phyloP scores from a whole-genome alignment of 352 stramenopile species.

The Pilasporangium apinafurcum region DNA sequence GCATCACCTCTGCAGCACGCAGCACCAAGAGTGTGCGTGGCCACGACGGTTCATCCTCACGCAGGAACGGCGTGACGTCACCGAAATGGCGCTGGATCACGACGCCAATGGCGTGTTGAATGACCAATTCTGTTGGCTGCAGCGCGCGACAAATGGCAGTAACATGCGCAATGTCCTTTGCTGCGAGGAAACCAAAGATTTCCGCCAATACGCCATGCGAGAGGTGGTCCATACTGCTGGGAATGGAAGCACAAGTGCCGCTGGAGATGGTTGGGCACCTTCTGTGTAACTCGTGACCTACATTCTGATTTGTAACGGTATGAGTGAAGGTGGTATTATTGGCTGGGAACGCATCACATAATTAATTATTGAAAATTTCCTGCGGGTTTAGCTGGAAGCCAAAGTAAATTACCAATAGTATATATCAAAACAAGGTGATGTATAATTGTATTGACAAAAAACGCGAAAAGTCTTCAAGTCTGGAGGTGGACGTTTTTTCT shows the following conservation, averaged over 20 bases:
- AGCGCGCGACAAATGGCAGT: slow-evolving; percentile 35
- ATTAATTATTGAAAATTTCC: no score
- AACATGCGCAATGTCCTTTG: slow-evolving; percentile 45
- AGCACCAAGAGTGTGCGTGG: slow-evolving; percentile 51
- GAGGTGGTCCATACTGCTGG: slow-evolving; percentile 47
- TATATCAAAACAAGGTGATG: no score
- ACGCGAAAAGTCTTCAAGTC: no score
- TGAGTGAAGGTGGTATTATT: no score
- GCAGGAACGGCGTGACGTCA: slow-evolving; percentile 44
- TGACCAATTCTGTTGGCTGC: slow-evolving; percentile 14
- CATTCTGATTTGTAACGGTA: no score
- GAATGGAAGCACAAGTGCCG: no score
- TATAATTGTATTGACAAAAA: no score
- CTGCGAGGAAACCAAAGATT: slow-evolving; percentile 57
- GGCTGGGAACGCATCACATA: no score
- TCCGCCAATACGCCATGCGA: slow-evolving; percentile 42
- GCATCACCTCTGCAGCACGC: slow-evolving; percentile 55
- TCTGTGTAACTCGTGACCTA: no score
- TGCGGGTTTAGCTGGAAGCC: no score
- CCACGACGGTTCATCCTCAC: slow-evolving; percentile 41
- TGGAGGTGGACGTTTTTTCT: no score
- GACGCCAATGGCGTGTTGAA: slow-evolving; percentile 51
- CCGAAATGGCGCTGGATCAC: slow-evolving; percentile 51
- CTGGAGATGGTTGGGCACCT: neutral
- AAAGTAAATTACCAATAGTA: no score